Evolutionary conservation across 148 eudicot genomes (phyloP).

Genomic region (Fagopyrum homotropicum): DNA sequence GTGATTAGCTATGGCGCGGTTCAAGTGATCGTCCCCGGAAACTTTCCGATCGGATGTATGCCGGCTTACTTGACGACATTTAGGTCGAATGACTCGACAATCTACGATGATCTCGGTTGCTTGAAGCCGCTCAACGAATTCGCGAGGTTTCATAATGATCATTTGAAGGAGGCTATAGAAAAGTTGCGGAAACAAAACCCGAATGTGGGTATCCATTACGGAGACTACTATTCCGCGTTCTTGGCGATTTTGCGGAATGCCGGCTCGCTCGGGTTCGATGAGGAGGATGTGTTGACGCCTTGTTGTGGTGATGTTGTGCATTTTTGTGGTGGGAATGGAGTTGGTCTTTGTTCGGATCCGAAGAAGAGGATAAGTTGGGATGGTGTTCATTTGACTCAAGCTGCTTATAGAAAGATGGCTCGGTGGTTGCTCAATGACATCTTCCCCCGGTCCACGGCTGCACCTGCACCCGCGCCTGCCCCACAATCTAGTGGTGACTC

Average conservation of each 20-base stretch:
- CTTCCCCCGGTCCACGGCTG: background rate
- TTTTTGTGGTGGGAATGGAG: constrained; percentile 23
- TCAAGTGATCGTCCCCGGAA: background rate
- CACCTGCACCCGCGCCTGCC: background rate
- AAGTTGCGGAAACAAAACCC: constrained; percentile 20
- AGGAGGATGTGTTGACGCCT: constrained; percentile 18
- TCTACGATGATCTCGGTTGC: constrained; percentile 28
- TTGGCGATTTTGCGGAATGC: constrained; percentile 9
- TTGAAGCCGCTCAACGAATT: constrained; percentile 26
- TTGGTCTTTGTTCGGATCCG: constrained; percentile 17
- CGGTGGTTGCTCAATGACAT: constrained; percentile 9
- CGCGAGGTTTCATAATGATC: constrained; percentile 20
- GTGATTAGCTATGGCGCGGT: background rate
- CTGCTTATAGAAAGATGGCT: constrained; percentile 19
- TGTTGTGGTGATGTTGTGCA: constrained; percentile 35
- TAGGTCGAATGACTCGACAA: constrained; percentile 10
- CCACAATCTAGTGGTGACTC: too few relatives aligned
- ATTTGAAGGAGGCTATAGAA: constrained; percentile 17
- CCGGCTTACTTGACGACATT: constrained; percentile 17
- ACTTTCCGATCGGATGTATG: constrained; percentile 32
- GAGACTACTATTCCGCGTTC: constrained; percentile 30
- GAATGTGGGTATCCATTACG: constrained; percentile 28
- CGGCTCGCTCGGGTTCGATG: constrained; percentile 18
- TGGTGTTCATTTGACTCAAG: constrained; percentile 40
- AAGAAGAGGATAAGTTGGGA: constrained; percentile 30